Evolutionary conservation across 2,329 filamentous ascomycete species (phyloP), one percentile per base, ranked within the genome.

Genomic region (Ophiostoma quercus): DNA sequence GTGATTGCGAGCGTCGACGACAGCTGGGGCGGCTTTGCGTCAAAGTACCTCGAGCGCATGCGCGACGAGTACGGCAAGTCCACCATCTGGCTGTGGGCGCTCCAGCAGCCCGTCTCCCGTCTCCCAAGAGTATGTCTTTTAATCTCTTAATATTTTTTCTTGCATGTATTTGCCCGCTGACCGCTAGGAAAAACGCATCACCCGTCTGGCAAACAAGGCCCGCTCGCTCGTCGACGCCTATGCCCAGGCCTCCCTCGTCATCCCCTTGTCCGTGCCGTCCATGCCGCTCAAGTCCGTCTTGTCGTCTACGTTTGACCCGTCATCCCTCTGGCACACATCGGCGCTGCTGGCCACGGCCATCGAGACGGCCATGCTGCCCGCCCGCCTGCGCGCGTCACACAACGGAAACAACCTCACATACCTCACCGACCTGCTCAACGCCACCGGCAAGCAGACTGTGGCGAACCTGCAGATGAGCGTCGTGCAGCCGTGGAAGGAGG

Each of bases 21-120:
- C 79, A 90, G 90, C 14, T 95, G 92, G 92, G 90, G 88, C 72
- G 91, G 92, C 0, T 94, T 94, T 77, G 85, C 89, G 7, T 82
- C 88, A 2, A 84, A 85, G 71, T 94, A 94, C 76, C 78, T 92
- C 34, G 90, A 98, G 77, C 84, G 88, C 39, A 79, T 99, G 70
- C 83, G 92, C 72, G 95, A 99, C 77, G 95, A 99, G 77, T 94
- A 94, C 77, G 92, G 92, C 39, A 98, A 97, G 80, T 87, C 88
- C 43, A 88, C 88, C 67, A 87, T 97, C 41, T 96, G 92, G 91
- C 85, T 93, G 14, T 98, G 94, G 90, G 94, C 90, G 0, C 78
- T 93, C 29, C 90, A 96, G 77, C 88, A 90, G 70, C 80, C 81
- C 1, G 81, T 84, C 57, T 81, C 79, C 67, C 84, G 82, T 62